Conservation (phyloP, 306 rosid species). For the Vigna hirtella region DNA sequence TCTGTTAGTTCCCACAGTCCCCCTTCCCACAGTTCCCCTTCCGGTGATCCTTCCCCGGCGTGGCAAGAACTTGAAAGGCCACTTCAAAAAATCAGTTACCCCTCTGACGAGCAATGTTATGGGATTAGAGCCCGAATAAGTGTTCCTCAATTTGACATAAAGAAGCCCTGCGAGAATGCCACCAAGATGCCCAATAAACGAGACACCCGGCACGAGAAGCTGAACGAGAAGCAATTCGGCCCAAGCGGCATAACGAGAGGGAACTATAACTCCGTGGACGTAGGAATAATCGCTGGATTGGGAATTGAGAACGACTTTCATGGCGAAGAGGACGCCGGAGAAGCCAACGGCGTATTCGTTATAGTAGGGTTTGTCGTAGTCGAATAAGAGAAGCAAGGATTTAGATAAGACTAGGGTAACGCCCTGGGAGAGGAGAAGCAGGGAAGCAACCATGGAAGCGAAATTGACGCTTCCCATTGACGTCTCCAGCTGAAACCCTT, state of each 20-base stretch:
- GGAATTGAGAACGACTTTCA: constrained; percentile 88
- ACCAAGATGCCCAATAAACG: constrained; percentile 87
- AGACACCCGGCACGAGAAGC: constrained; percentile 78
- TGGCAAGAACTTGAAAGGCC: constrained; percentile 59
- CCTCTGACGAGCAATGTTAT: constrained; percentile 55
- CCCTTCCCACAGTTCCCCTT: constrained; percentile 72
- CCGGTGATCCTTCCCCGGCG: constrained; percentile 60
- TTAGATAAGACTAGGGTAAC: constrained; percentile 70
- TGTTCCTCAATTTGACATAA: constrained; percentile 59
- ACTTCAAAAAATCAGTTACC: constrained; percentile 48
- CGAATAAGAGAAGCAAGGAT: constrained; percentile 71
- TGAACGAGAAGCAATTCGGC: constrained; percentile 78
- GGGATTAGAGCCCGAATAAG: constrained; percentile 61
- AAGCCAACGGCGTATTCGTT: constrained; percentile 78
- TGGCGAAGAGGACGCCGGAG: constrained; percentile 90
- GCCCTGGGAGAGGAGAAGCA: constrained; percentile 79
- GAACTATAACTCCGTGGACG: constrained; percentile 70
- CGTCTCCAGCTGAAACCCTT: constrained; percentile 76
- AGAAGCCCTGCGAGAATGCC: constrained; percentile 87
- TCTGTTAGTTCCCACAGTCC: constrained; percentile 50
- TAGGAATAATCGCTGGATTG: constrained; percentile 49
- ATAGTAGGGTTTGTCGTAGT: constrained; percentile 67
- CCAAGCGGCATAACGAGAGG: constrained; percentile 86
- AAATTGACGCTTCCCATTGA: constrained; percentile 73
- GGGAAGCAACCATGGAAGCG: constrained; percentile 73